phyloP scores from a whole-genome alignment of 257 asterid species.

The Solanum okadae region DNA sequence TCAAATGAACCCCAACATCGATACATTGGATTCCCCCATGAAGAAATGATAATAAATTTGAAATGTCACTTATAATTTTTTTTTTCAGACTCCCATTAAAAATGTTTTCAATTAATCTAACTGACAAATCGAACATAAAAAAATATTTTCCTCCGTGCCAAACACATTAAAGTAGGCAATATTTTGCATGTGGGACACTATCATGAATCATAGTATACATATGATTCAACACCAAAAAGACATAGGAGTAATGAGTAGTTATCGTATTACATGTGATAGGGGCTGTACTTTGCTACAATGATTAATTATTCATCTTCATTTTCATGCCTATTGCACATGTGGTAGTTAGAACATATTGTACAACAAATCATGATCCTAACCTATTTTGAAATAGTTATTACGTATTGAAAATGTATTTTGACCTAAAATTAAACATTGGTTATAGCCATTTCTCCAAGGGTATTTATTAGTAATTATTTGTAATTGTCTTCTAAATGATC shows the following conservation, averaged over 20 bases:
- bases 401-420: background rate
- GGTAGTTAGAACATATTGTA: background rate
- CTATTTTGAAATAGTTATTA: background rate
- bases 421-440: background rate
- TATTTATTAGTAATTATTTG: rapidly evolving
- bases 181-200: background rate
- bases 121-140: background rate
- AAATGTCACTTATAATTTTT: background rate
- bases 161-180: background rate
- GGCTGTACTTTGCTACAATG: background rate
- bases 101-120: background rate
- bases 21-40: background rate
- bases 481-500: background rate
- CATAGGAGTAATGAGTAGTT: background rate
- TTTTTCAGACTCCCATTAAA: background rate
- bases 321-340: background rate
- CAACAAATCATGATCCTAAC: background rate
- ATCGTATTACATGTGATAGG: background rate
- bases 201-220: background rate
- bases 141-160: rapidly evolving
- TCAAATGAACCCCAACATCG: background rate
- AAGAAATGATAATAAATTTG: background rate
- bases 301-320: background rate
- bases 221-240: background rate
- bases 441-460: background rate